Base-by-base conservation (phyloP, 2,329 filamentous ascomycete species). In the Fusarium paranaense region DNA sequence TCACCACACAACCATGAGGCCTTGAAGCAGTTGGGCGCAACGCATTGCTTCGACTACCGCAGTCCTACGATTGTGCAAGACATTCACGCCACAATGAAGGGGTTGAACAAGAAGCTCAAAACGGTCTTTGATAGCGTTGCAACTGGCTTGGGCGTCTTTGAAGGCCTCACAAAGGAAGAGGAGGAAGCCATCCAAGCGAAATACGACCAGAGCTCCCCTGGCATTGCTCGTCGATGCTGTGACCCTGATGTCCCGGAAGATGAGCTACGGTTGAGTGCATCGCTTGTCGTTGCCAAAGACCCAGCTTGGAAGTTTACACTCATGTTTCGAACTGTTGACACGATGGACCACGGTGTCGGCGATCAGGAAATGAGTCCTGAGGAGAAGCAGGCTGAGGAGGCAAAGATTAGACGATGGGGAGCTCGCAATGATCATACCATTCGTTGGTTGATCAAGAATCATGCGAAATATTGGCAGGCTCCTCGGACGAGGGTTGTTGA, bases 41-140 rank as follows among this genome's bases (percentile, higher is more conserved):
- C 76, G 10, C 69, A 77, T 6, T 81, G 78, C 25, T 83, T 85
- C 62, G 82, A 84, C 60, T 84, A 85, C 25, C 27, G 45, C 1
- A 62, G 58, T 20, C 30, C 60, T 2, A 54, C 20, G 1, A 40
- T 69, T 6, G 57, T 64, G 14, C 45, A 58, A 6, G 54, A 68
- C 6, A 59, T 71, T 59, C 67, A 59, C 1, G 5, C 32, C 20
- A 56, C 33, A 2, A 62, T 64, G 35, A 54, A 58, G 3, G 38
- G 14, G 5, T 13, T 30, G 8, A 22, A 35, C 14, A 47, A 52
- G 32, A 52, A 57, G 8, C 33, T 67, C 20, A 42, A 38, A 2
- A 59, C 52, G 18, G 40, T 64, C 9, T 64, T 64, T 42, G 66
- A 67, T 32, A 42, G 37, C 5, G 64, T 67, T 1, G 22, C 58